These are phyloP conservation scores for Vitis amurensis DNA, from an alignment of 164 flowering plant species.

Conservation along the genomic window DNA sequence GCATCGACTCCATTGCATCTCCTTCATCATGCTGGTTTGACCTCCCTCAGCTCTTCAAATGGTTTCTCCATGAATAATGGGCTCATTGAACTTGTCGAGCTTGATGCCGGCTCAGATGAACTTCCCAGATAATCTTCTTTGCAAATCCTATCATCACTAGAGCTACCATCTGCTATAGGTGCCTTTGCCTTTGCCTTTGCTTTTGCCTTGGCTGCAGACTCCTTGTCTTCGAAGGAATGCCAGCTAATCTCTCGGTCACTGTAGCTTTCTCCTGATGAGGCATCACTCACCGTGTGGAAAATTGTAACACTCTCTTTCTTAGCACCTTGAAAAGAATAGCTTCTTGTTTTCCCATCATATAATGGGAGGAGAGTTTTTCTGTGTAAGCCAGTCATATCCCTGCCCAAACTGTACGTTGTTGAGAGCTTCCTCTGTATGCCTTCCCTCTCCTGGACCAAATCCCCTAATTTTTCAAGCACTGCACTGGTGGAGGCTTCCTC, in stretches of 20 bases:
- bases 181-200: conserved; percentile 38
- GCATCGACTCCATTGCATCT: conserved; percentile 1
- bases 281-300: conserved; percentile 55
- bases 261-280: conserved; percentile 37
- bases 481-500: conserved; percentile 48
- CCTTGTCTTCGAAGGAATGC: conserved; percentile 12
- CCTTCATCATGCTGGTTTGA: conserved; percentile 12
- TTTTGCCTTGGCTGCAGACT: conserved; percentile 12
- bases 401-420: conserved; percentile 78
- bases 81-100: conserved; percentile 8
- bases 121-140: conserved; percentile 1
- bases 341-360: conserved; percentile 37
- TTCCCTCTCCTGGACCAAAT: conserved; percentile 51
- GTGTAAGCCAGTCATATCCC: conserved; percentile 38
- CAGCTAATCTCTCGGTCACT: conserved; percentile 17
- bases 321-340: conserved; percentile 58
- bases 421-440: conserved; percentile 72
- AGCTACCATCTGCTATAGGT: conserved; percentile 12
- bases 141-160: conserved; percentile 23
- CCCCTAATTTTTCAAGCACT: conserved; percentile 47
- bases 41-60: conserved; percentile 9
- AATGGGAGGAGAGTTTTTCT: conserved; percentile 56
- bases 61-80: conserved; percentile 15
- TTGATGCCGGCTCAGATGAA: conserved; percentile 19
- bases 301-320: conserved; percentile 58